These are phyloP conservation scores for Paramecium sonneborni DNA, from an alignment of 73 alveolate species.

Conservation along the genomic window DNA sequence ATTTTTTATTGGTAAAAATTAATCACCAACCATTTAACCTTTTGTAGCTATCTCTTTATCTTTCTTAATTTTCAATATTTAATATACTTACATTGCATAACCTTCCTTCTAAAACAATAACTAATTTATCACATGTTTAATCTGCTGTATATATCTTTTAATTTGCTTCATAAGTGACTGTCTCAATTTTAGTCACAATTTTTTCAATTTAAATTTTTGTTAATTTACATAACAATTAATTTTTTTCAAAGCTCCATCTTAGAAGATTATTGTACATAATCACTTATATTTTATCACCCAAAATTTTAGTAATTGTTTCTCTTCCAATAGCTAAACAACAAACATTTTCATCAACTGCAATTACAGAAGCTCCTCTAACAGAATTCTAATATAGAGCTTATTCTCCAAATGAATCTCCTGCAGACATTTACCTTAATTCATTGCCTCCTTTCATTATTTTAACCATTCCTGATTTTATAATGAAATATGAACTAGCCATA, in stretches of 20 bases:
- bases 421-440: conserved; percentile 69
- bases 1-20: conserved; percentile 68
- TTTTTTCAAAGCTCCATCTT: conserved; percentile 69
- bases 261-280: conserved; percentile 64
- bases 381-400: conserved; percentile 68
- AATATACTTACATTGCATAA: conserved; percentile 4
- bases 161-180: conserved; percentile 51
- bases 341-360: conserved; percentile 64
- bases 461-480: conserved; percentile 68
- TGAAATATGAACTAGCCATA: conserved; percentile 63
- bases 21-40: conserved; percentile 73
- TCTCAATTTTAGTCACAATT: conserved; percentile 50
- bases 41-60: conserved; percentile 72
- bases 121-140: conserved; percentile 16
- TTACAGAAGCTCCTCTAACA: conserved; percentile 70
- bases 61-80: not conserved
- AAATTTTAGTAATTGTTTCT: conserved; percentile 58
- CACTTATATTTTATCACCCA: conserved; percentile 67
- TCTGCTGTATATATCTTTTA: not conserved
- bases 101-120: conserved; percentile 58
- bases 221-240: conserved; percentile 25
- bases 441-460: conserved; percentile 62
- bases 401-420: conserved; percentile 75
- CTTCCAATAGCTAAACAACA: conserved; percentile 68
- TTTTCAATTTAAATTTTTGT: conserved; percentile 63